Conservation (phyloP, 805 yeast species). For the Saccharomyces jurei region DNA sequence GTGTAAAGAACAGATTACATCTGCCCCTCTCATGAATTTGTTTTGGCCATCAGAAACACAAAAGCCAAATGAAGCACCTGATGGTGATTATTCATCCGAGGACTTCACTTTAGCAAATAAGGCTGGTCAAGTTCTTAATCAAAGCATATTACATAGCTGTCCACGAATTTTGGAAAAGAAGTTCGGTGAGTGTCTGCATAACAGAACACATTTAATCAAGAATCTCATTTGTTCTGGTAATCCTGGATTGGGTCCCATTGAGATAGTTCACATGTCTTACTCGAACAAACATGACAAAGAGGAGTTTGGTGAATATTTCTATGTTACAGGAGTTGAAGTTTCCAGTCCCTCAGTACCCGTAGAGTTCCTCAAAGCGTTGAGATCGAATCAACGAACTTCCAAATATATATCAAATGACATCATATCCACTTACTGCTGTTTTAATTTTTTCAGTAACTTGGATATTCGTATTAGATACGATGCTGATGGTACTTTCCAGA, state of each 20-base stretch:
- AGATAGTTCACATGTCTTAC: constrained; percentile 42
- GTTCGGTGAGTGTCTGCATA: constrained; percentile 28
- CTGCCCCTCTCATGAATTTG: constrained; percentile 6
- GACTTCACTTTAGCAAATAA: not conserved
- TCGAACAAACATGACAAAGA: constrained; percentile 34
- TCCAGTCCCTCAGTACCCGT: constrained; percentile 40
- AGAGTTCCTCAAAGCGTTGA: constrained; percentile 38
- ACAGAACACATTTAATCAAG: constrained; percentile 17
- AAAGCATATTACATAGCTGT: constrained; percentile 10
- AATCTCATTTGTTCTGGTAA: constrained; percentile 11
- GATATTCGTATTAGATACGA: constrained; percentile 63
- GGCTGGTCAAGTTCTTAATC: not conserved
- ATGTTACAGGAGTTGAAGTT: constrained; percentile 40
- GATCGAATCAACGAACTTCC: constrained; percentile 15
- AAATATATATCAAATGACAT: constrained; percentile 16
- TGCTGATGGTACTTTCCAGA: constrained; percentile 26
- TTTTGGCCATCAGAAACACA: constrained; percentile 8
- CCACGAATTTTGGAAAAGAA: constrained; percentile 24
- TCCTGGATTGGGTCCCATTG: constrained; percentile 65
- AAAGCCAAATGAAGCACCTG: not conserved
- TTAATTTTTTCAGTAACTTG: constrained; percentile 62
- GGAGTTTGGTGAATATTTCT: constrained; percentile 46
- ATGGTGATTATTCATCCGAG: not conserved
- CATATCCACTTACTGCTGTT: constrained; percentile 50
- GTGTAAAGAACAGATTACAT: not conserved